Conservation (phyloP, 1,284 basidiomycete genomes). For the Cerrena zonata region DNA sequence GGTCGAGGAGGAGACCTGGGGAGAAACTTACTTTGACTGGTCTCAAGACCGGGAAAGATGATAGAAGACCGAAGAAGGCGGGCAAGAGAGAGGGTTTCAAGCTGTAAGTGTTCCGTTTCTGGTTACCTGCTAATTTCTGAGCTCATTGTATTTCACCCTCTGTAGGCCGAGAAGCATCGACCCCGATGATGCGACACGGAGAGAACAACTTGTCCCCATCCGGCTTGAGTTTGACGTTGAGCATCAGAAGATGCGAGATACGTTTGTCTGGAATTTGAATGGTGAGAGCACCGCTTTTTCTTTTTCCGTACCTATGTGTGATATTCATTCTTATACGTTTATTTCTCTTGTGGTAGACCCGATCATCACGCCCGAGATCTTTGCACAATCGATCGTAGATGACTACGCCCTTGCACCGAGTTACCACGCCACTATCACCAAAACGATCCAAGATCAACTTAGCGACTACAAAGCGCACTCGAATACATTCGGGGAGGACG, state of each 20-base stretch:
- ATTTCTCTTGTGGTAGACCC: too few species aligned
- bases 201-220: slow-evolving; percentile 85
- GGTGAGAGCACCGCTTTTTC: slow-evolving; percentile 43
- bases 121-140: slow-evolving; percentile 3
- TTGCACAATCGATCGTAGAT: slow-evolving; percentile 86
- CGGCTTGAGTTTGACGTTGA: slow-evolving; percentile 92
- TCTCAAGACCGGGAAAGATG: slow-evolving; percentile 32
- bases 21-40: slow-evolving; percentile 44
- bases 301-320: neutral
- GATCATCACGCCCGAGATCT: slow-evolving; percentile 81
- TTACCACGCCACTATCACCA: slow-evolving; percentile 74
- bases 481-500: slow-evolving; percentile 32
- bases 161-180: slow-evolving; percentile 58
- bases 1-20: slow-evolving; percentile 18
- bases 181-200: slow-evolving; percentile 51
- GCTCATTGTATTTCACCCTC: slow-evolving; percentile 7
- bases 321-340: neutral
- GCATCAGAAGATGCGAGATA: slow-evolving; percentile 88
- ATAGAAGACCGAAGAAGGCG: slow-evolving; percentile 45
- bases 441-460: slow-evolving; percentile 83
- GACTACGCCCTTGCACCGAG: slow-evolving; percentile 78
- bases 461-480: slow-evolving; percentile 72
- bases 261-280: slow-evolving; percentile 94
- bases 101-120: slow-evolving; percentile 44
- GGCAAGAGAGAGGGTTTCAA: slow-evolving; percentile 65